These are phyloP conservation scores for Oligophagozyma castellii DNA, from an alignment of 1,139 yeast species.

Conservation along the genomic window DNA sequence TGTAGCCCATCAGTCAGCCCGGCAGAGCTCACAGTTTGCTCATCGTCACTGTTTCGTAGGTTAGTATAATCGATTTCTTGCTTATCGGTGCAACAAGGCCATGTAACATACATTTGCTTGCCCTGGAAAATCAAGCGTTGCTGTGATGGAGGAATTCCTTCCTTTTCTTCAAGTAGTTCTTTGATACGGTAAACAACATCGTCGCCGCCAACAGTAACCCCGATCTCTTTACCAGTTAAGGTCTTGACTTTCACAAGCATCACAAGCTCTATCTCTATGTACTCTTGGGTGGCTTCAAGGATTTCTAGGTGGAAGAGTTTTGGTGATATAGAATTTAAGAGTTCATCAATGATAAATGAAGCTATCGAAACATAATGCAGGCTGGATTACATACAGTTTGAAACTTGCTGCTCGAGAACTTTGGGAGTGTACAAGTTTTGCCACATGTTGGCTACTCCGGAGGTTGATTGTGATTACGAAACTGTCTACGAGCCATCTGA, in stretches of 20 bases:
- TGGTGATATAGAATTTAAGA: too few species aligned
- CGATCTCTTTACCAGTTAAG: constrained; percentile 66
- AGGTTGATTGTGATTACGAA: constrained; percentile 31
- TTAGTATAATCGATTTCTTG: constrained; percentile 6
- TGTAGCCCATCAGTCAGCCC: constrained; percentile 64
- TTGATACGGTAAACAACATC: constrained; percentile 71
- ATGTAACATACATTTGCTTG: constrained; percentile 54
- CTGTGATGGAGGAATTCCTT: constrained; percentile 95
- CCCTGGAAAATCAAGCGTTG: constrained; percentile 87
- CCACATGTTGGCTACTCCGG: constrained; percentile 51
- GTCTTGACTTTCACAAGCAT: constrained; percentile 33
- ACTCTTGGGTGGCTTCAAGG: too few species aligned
- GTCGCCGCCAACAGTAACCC: constrained; percentile 62
- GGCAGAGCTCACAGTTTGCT: constrained; percentile 51
- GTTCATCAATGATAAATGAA: too few species aligned
- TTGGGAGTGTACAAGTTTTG: too few species aligned
- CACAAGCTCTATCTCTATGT: too few species aligned
- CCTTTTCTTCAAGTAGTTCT: constrained; percentile 90
- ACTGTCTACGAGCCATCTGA: constrained; percentile 88
- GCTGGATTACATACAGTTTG: too few species aligned
- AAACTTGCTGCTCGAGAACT: too few species aligned
- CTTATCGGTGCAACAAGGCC: too few species aligned
- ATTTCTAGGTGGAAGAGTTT: too few species aligned
- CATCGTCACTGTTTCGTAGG: constrained; percentile 41
- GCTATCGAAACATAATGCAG: too few species aligned